A percentile compares a stretch with the other conserved stretches of the same genome.
These are phyloP conservation scores for Ogataea salicorniae DNA, from an alignment of 805 yeast species.

Conservation along the genomic window DNA sequence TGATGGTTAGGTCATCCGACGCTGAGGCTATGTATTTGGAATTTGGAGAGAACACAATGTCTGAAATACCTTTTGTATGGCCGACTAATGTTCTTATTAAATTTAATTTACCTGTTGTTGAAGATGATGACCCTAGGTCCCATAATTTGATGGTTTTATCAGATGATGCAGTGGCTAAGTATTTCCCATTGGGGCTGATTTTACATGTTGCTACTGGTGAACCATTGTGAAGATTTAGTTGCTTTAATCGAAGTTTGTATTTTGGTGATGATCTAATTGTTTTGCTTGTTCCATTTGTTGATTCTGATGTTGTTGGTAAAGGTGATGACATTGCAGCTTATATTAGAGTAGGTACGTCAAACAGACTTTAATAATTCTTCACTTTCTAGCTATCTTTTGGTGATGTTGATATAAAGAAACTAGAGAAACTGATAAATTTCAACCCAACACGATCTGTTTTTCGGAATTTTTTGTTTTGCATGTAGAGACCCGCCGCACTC, in stretches of 20 bases:
- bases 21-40: conserved; percentile 71
- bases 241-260: conserved; percentile 12
- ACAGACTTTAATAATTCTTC: too few species aligned
- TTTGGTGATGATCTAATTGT: conserved; percentile 11
- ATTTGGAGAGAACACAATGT: conserved; percentile 73
- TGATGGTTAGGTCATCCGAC: conserved; percentile 77
- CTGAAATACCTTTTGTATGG: conserved; percentile 70
- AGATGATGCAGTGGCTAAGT: conserved; percentile 53
- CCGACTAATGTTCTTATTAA: conserved; percentile 39
- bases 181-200: conserved; percentile 56
- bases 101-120: conserved; percentile 21
- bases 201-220: conserved; percentile 41
- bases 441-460: too few species aligned
- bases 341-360: too few species aligned
- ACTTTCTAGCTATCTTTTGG: too few species aligned
- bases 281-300: conserved; percentile 24
- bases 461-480: too few species aligned
- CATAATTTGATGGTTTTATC: conserved; percentile 58
- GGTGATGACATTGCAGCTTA: too few species aligned
- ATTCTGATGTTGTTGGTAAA: too few species aligned
- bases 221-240: conserved; percentile 10
- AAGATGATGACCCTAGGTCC: conserved; percentile 30
- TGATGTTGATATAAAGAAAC: too few species aligned
- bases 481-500: too few species aligned
- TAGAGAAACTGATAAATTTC: too few species aligned